Base-by-base conservation (phyloP, 306 rosid genomes). In the Calophaca sinica region DNA sequence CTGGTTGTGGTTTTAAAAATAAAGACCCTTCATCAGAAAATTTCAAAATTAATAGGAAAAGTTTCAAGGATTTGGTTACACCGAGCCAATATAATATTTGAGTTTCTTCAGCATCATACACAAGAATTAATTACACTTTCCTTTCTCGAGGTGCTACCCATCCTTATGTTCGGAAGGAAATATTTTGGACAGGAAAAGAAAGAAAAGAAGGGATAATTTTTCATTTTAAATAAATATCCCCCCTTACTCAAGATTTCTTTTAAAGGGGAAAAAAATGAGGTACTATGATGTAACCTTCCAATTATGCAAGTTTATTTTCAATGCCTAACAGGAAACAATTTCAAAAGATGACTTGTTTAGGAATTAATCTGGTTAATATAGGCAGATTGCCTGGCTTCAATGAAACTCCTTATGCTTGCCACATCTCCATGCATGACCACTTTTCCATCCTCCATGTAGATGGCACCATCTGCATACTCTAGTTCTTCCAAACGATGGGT, bases 401-500 rank as follows among this genome's bases (percentile, higher is more conserved):
- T 89, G 84, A 88, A 89, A 72, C 76, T 80, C 79, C 55, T 78
- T 58, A 89, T 71, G 78, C 70, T 87, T 20, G 86, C 36, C 0
- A 81, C 89, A 72, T 86, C 89, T 33, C 96, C 96, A 48, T 79
- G 85, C 88, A 62, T 72, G 49, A 85, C 85, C 61, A 92, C 89
- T 78, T 81, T 78, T 78, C 97, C 97, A 8, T 88, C 89, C 72
- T 92, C 97, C 97, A 92, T 89, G 84, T 89, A 92, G 64, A 92
- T 77, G 74, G 93, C 96, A 52, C 97, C 97, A 77, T 92, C 97
- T 10, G 97, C 96, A 81, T 87, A 80, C 44, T 82, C 86, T 10
- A 89, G 93, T 81, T 92, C 96, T 87, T 92, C 97, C 70, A 89
- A 82, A 69, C 97, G 96, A 88, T 92, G 96, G 35, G 92, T 92